A percentile compares a stretch with the other conserved stretches of the same genome.
Conservation (phyloP, 208 protist species). For the Strigomonas culicis region DNA sequence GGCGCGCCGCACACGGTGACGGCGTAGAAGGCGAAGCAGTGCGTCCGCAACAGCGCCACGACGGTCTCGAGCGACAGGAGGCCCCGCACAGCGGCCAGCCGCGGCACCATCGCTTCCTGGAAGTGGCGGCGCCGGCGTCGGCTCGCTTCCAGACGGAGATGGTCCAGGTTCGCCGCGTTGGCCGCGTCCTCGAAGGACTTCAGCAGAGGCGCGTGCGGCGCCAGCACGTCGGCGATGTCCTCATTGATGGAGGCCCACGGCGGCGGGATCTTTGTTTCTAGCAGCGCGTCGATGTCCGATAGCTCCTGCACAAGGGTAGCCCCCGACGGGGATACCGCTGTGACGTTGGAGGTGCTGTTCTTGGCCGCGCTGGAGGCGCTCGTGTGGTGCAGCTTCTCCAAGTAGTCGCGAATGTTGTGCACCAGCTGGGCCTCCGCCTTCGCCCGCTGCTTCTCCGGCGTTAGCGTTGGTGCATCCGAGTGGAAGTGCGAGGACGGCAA, state of each 20-base stretch:
- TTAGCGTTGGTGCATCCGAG: not conserved
- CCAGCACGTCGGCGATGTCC: constrained; percentile 26
- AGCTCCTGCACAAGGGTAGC: not conserved
- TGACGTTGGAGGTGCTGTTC: not conserved
- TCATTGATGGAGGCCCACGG: constrained; percentile 56
- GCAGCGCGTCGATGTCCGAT: not conserved
- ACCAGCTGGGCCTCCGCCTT: constrained; percentile 23
- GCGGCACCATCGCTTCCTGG: constrained; percentile 9
- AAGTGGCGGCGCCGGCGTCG: constrained; percentile 16
- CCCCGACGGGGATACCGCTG: not conserved
- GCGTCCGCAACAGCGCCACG: constrained; percentile 38
- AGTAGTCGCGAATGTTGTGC: constrained; percentile 68
- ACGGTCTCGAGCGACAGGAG: constrained; percentile 54
- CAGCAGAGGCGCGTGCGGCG: constrained; percentile 47
- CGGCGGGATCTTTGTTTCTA: not conserved
- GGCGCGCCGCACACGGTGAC: constrained; percentile 64
- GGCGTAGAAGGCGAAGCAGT: constrained; percentile 79
- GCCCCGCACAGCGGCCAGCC: constrained; percentile 50
- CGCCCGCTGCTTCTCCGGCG: not conserved
- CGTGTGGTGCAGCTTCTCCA: constrained; percentile 16
- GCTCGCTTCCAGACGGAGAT: constrained; percentile 16
- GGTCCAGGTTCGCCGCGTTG: not conserved
- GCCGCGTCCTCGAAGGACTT: constrained; percentile 21
- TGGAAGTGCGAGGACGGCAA: too few relatives aligned
- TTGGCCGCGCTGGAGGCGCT: not conserved